Conservation (phyloP, 768 basidiomycete species). For the Podaxis carcinomalis region DNA sequence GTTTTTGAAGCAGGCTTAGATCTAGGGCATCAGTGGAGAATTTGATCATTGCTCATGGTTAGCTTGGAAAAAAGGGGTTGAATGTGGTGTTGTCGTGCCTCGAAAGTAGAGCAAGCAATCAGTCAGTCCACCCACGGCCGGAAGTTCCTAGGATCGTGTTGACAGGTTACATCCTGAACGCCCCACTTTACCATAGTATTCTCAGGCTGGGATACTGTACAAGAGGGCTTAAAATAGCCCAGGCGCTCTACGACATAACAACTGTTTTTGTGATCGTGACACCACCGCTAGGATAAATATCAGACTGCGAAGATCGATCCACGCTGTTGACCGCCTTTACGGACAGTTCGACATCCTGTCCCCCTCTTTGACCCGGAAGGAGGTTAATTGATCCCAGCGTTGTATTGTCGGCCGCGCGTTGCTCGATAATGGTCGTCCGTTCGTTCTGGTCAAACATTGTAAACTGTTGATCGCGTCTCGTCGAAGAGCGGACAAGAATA, state of each 20-base stretch:
- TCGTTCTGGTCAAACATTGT: neutral
- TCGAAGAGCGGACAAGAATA: conserved; percentile 7
- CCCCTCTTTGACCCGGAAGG: neutral
- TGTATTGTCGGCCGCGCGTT: neutral
- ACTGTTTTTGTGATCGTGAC: neutral
- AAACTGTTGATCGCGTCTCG: conserved; percentile 9
- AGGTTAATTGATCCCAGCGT: neutral
- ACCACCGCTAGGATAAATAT: neutral
- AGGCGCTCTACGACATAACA: neutral
- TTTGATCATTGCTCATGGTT: no score
- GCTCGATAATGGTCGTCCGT: neutral
- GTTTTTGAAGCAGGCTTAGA: no score
- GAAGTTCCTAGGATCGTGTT: no score
- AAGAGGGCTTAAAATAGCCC: no score
- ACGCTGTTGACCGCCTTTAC: neutral
- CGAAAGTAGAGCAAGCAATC: no score
- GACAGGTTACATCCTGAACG: no score
- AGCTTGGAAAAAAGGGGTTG: no score
- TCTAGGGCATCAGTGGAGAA: no score
- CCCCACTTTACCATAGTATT: no score
- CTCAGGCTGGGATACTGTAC: no score
- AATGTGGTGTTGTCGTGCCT: no score
- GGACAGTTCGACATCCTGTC: neutral
- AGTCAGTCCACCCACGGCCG: no score
- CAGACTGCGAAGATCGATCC: neutral